Conservation (phyloP, 2,329 filamentous ascomycete genomes). For the Aureobasidium sp. region DNA sequence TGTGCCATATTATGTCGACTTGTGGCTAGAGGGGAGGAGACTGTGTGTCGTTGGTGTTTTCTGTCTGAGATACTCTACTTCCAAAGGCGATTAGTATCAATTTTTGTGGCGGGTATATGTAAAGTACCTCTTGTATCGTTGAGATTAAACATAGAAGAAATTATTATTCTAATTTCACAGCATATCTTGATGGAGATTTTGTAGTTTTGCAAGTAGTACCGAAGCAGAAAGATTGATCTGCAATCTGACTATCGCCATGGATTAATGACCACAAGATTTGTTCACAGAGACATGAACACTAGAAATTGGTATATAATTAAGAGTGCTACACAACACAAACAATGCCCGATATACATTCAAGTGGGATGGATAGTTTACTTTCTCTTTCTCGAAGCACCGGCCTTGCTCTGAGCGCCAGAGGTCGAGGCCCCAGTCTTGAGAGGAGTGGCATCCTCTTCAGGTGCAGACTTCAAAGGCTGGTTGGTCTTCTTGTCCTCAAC, state of each 20-base stretch:
- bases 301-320: background rate
- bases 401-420: slow-evolving; percentile 4
- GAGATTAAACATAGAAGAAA: background rate
- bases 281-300: no score
- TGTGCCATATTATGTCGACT: slow-evolving; percentile 5
- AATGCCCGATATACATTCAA: background rate
- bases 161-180: background rate
- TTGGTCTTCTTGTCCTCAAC: slow-evolving; percentile 43
- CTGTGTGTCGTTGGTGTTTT: background rate
- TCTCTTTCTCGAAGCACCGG: slow-evolving; percentile 18
- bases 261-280: background rate
- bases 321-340: background rate
- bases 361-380: slow-evolving; percentile 12
- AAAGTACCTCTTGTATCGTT: background rate
- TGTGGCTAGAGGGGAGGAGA: no score
- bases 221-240: background rate
- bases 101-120: background rate
- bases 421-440: slow-evolving; percentile 13
- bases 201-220: background rate
- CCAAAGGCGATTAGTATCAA: background rate
- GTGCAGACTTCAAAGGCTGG: slow-evolving; percentile 29
- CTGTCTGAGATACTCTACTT: no score
- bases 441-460: slow-evolving; percentile 16
- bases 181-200: background rate
- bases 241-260: background rate